phyloP scores from a whole-genome alignment of 805 yeast genomes.

The Teunomyces barrocoloradensis region DNA sequence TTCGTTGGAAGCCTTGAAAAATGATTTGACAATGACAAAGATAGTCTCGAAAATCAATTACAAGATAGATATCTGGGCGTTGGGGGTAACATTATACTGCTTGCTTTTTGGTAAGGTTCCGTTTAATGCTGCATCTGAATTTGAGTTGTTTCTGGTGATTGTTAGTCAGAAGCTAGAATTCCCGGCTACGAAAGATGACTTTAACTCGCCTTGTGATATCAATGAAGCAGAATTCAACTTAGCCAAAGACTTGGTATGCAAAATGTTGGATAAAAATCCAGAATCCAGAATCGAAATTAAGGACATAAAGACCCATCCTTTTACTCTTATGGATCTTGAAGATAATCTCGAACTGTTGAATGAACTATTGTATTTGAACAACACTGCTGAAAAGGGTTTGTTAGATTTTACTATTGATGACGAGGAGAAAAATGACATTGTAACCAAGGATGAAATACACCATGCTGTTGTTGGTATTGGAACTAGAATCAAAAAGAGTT shows the following conservation, averaged over 20 bases:
- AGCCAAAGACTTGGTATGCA: constrained; percentile 57
- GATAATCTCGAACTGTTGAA: constrained; percentile 32
- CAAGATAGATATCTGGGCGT: constrained; percentile 96
- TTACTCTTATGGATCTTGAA: constrained; percentile 44
- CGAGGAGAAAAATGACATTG: constrained; percentile 42
- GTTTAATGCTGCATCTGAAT: constrained; percentile 83
- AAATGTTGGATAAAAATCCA: constrained; percentile 71
- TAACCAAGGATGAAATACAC: constrained; percentile 65
- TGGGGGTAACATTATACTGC: constrained; percentile 90
- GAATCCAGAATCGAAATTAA: constrained; percentile 60
- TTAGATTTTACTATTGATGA: constrained; percentile 15
- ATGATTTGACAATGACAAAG: constrained; percentile 18
- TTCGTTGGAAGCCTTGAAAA: constrained; percentile 22
- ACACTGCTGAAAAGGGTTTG: constrained; percentile 12
- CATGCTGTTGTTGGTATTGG: constrained; percentile 85
- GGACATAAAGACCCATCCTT: constrained; percentile 76
- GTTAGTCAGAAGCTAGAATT: constrained; percentile 57
- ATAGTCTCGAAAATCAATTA: constrained; percentile 57
- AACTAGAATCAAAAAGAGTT: constrained; percentile 52
- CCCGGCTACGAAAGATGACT: constrained; percentile 43
- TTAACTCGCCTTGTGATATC: constrained; percentile 40
- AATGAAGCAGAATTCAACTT: constrained; percentile 42
- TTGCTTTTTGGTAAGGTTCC: constrained; percentile 86
- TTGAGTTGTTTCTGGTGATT: constrained; percentile 79
- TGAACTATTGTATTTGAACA: constrained; percentile 36